phyloP scores from a whole-genome alignment of 768 basidiomycete species.

The Melanogaster broomeanus region DNA sequence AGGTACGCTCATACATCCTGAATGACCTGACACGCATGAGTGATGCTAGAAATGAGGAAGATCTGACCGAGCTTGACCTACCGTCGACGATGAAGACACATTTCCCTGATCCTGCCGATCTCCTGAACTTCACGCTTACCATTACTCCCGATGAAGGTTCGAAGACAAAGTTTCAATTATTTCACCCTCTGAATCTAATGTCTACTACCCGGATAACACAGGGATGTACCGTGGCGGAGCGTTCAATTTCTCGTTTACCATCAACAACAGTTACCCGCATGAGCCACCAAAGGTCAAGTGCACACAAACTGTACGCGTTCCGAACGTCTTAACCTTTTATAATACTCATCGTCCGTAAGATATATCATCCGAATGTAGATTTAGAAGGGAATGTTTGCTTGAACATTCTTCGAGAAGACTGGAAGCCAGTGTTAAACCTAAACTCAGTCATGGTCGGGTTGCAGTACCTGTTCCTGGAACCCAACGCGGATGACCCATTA shows the following conservation, averaged over 20 bases:
- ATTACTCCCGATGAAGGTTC: constrained; percentile 96
- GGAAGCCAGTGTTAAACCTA: constrained; percentile 98
- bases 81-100: constrained; percentile 95
- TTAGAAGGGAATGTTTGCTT: constrained; percentile 98
- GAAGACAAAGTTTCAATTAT: constrained; percentile 14
- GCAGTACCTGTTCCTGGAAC: constrained; percentile 98
- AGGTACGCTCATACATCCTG: constrained; percentile 49
- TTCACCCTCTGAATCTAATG: background rate
- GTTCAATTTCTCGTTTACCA: constrained; percentile 92
- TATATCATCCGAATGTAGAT: constrained; percentile 99
- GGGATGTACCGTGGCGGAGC: constrained; percentile 98
- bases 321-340: background rate
- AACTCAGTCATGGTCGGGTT: constrained; percentile 98
- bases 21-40: background rate
- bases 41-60: constrained; percentile 41
- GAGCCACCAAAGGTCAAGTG: constrained; percentile 99
- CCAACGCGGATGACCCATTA: constrained; percentile 96
- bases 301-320: constrained; percentile 74
- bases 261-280: constrained; percentile 98
- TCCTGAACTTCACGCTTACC: constrained; percentile 94
- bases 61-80: constrained; percentile 94
- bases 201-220: constrained; percentile 31
- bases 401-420: constrained; percentile 98
- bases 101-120: constrained; percentile 90
- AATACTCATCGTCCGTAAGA: constrained; percentile 48